Conservation (phyloP, 108 stramenopile species). For the Thalassiosira profunda region DNA sequence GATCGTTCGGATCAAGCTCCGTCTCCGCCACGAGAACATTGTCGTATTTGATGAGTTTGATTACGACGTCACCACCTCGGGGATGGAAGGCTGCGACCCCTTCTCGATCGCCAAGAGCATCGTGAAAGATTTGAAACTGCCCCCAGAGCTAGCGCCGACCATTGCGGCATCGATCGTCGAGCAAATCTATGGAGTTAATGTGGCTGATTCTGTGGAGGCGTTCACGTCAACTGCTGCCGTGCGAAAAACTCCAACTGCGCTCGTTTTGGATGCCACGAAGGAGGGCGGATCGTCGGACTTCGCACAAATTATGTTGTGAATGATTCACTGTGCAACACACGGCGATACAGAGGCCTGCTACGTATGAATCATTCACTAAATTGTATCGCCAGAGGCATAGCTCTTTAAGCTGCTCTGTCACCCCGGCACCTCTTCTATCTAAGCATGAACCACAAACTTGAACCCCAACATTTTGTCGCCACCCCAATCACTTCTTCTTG, state of each 20-base stretch:
- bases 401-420: too few relatives aligned
- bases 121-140: constrained; percentile 69
- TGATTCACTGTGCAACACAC: too few relatives aligned
- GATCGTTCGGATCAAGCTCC: constrained; percentile 37
- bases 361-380: too few relatives aligned
- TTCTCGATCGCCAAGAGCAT: constrained; percentile 59
- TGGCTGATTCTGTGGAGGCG: constrained; percentile 19
- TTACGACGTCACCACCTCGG: constrained; percentile 58
- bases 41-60: constrained; percentile 53
- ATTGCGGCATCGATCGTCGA: constrained; percentile 67
- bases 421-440: too few relatives aligned
- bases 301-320: constrained; percentile 20
- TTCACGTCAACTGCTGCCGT: not conserved
- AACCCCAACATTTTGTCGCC: not conserved
- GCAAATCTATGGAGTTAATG: constrained; percentile 56
- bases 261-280: constrained; percentile 25
- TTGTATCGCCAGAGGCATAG: too few relatives aligned
- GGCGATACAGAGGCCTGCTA: too few relatives aligned
- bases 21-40: constrained; percentile 48
- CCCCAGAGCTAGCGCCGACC: constrained; percentile 63
- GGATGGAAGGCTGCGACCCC: constrained; percentile 44
- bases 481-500: not conserved
- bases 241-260: constrained; percentile 25
- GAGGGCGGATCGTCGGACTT: constrained; percentile 27
- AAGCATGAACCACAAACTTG: not conserved